phyloP scores from a whole-genome alignment of 148 eudicot species.

The Silene conica region DNA sequence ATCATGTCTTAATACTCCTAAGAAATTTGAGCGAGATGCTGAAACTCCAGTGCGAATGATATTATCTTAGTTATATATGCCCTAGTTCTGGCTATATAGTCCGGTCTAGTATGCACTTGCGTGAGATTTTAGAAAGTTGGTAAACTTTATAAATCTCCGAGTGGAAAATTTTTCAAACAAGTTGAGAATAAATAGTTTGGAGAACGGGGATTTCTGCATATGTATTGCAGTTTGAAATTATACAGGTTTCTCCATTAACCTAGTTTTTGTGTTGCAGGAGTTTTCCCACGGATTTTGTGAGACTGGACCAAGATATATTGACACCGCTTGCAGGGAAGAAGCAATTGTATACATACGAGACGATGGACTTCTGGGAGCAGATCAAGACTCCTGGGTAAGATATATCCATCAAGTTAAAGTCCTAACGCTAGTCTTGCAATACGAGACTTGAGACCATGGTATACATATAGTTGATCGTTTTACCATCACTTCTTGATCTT shows the following conservation, averaged over 20 bases:
- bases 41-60: not conserved
- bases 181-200: not conserved
- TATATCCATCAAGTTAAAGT: constrained; percentile 4
- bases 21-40: not conserved
- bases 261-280: constrained; percentile 43
- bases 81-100: constrained; percentile 2
- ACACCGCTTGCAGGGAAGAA: constrained; percentile 91
- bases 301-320: constrained; percentile 89
- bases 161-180: not conserved
- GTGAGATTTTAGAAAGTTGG: not conserved
- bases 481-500: not conserved
- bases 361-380: constrained; percentile 90
- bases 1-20: not conserved
- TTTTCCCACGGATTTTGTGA: constrained; percentile 77
- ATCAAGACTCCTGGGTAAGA: constrained; percentile 92
- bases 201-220: not conserved
- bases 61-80: not conserved
- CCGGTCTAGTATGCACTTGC: not conserved
- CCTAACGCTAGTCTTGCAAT: not conserved
- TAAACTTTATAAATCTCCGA: not conserved
- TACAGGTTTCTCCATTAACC: too few species aligned
- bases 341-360: constrained; percentile 75
- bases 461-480: not conserved
- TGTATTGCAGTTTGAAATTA: not conserved
- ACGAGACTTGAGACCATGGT: too few species aligned